Percentiles rank a stretch among this genome's conserved stretches.
phyloP scores from a whole-genome alignment of 192 early-diverging fungal genomes.

The Neocallimastix lanati region DNA sequence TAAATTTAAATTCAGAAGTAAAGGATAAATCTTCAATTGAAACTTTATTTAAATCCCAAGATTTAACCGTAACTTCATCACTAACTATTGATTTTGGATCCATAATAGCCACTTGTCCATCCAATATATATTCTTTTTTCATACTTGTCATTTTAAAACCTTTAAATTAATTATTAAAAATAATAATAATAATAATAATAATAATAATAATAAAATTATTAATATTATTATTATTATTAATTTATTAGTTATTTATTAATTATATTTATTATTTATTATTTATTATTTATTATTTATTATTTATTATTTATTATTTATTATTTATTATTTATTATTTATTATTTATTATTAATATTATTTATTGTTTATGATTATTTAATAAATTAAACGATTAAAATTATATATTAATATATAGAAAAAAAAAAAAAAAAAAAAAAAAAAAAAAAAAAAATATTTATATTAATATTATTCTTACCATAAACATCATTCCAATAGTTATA shows the following conservation, averaged over 20 bases:
- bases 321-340: too few species aligned
- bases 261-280: too few species aligned
- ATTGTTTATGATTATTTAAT: too few species aligned
- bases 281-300: too few species aligned
- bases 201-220: too few species aligned
- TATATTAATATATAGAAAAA: too few species aligned
- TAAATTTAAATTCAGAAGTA: constrained; percentile 44
- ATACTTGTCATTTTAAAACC: constrained; percentile 77
- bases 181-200: not conserved
- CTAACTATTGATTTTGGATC: constrained; percentile 47
- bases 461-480: constrained; percentile 28
- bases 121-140: constrained; percentile 50
- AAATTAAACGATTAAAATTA: too few species aligned
- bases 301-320: too few species aligned
- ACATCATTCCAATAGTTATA: constrained; percentile 76
- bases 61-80: constrained; percentile 30
- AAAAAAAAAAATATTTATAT: not conserved
- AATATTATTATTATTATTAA: too few species aligned
- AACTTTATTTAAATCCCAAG: constrained; percentile 2
- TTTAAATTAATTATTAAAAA: not conserved
- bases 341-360: too few species aligned
- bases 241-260: too few species aligned
- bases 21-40: constrained; percentile 52
- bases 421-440: too few species aligned
- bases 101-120: constrained; percentile 69